Conservation (phyloP, 2,329 filamentous ascomycete genomes). For the Hypoxylon sp. region DNA sequence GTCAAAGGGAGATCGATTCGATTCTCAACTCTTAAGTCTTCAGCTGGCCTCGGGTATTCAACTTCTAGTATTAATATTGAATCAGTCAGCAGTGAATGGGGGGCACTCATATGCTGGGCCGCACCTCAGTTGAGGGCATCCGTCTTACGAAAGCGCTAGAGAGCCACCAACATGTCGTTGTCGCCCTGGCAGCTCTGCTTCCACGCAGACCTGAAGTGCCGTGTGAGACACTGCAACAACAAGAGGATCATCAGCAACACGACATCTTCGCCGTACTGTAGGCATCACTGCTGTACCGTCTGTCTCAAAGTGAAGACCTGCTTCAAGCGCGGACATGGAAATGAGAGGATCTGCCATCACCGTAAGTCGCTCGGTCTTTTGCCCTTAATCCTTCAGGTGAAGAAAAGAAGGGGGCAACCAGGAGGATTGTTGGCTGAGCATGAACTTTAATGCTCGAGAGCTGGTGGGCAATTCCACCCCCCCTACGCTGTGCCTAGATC, state of each 20-base stretch:
- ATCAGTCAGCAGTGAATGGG: not conserved
- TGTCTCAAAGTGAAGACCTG: slow-evolving; percentile 25
- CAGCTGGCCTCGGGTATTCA: not conserved
- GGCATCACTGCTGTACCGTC: slow-evolving; percentile 28
- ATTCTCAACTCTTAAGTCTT: not conserved
- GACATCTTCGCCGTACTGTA: slow-evolving; percentile 33
- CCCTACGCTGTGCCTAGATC: too few species aligned
- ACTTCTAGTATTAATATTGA: not conserved
- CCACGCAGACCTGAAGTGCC: slow-evolving; percentile 40
- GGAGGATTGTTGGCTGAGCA: too few species aligned
- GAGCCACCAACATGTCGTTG: slow-evolving; percentile 19
- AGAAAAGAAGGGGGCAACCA: not conserved
- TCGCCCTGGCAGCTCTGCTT: slow-evolving; percentile 44
- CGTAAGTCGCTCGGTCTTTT: slow-evolving; percentile 27
- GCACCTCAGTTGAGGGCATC: not conserved
- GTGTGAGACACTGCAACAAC: slow-evolving; percentile 32
- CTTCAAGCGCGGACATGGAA: slow-evolving; percentile 37
- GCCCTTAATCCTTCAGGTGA: not conserved
- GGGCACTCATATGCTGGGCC: not conserved
- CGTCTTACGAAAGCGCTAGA: not conserved
- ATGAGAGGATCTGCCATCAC: slow-evolving; percentile 36
- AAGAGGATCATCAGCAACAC: slow-evolving; percentile 26
- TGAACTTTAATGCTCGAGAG: too few species aligned
- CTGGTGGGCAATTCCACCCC: too few species aligned
- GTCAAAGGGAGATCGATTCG: slow-evolving; percentile 13